Base-by-base conservation (phyloP, 2,329 filamentous ascomycete genomes). In the Magnaporthales sp. region DNA sequence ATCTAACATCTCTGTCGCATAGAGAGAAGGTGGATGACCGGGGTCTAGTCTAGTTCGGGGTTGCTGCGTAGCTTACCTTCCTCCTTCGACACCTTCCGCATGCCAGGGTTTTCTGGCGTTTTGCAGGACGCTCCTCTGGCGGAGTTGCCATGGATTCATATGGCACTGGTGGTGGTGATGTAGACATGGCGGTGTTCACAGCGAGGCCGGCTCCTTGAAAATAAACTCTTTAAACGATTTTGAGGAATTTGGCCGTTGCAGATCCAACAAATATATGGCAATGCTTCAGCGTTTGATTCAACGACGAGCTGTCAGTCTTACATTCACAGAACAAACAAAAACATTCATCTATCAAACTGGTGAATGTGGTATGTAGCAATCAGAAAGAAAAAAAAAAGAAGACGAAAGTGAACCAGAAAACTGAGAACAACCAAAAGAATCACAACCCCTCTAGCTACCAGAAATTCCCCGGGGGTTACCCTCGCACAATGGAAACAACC, bases 101-200 rank as follows among this genome's bases (percentile, higher is more conserved):
- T 8, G 63, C 63, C 46, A 65, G 63, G 19, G 63, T 54, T 46
- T 65, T 65, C 9, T 65, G 63, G 15, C 63, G 63, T 46, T 65
- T 65, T 27, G 46, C 24, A 15, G 46, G 63, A 27, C 27, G 63
- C 38, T 65, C 63, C 24, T 65, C 63, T 22, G 63, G 63, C 29
- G 63, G 63, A 7, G 63, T 65, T 27, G 46, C 32, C 63, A 58
- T 32, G 22, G 63, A 22, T 19, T 65, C 63, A 27, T 65, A 65
- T 19, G 38, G 19, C 10, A 22, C 15, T 27, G 19, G 32, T 5
- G 63, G 22, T 19, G n/a, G 32, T 2, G 63, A 65, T 46, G 27
- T 22, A 10, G 63, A 32, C 63, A 65, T 65, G 1, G 22, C 9
- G 54, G 54, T 24, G 54, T n/a, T 58, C n/a, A 15, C 54, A 3